Evolutionary conservation across 2,329 filamentous ascomycete species (phyloP), one percentile per base, ranked within the genome.

Genomic region (Periconia macrospinosa): DNA sequence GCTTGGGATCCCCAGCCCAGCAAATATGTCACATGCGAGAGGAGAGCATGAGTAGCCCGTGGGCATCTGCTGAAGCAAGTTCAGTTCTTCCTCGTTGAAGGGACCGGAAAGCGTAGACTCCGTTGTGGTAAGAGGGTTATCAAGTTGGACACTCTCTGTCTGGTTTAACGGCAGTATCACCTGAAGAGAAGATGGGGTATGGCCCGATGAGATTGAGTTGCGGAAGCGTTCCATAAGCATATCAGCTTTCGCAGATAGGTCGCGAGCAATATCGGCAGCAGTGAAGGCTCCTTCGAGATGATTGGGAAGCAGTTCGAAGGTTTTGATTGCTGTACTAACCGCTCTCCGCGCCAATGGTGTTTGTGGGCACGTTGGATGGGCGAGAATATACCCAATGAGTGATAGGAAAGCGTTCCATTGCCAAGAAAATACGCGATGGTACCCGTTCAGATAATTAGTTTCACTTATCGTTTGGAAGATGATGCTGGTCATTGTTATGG

Each of bases 401-500:
- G 73, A 70, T 17, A 79, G 56, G 1, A 73, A 63, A 0, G 76
- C 74, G 52, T 77, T 74, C 74, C 76, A 78, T 55, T 78, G 76
- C 67, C 73, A 79, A 20, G 76, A 73, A 47, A 76, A 78, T 0
- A 69, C 65, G 47, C 76, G 71, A 53, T 74, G 67, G 68, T 68
- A 76, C 8, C 75, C 75, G 17, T 54, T 47, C 11, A 67, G 54
- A 15, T 59, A 41, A n/a, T 53, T 43, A 0, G 57, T 54, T 43
- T 61, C 51, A 10, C 47, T 48, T 10, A 37, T 14, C 5, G 33
- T 37, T 37, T 37, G 33, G 33, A 6, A n/a, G 5, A 37, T 37
- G 33, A 37, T 37, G 6, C 15, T 37, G 5, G 33, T 37, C 11
- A n/a, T 14, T n/a, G 5, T 3, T 13, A 37, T 13, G 15, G 33